Evolutionary conservation across 2,329 filamentous ascomycete genomes (phyloP).

Genomic region (Sporothrix dimorphospora): DNA sequence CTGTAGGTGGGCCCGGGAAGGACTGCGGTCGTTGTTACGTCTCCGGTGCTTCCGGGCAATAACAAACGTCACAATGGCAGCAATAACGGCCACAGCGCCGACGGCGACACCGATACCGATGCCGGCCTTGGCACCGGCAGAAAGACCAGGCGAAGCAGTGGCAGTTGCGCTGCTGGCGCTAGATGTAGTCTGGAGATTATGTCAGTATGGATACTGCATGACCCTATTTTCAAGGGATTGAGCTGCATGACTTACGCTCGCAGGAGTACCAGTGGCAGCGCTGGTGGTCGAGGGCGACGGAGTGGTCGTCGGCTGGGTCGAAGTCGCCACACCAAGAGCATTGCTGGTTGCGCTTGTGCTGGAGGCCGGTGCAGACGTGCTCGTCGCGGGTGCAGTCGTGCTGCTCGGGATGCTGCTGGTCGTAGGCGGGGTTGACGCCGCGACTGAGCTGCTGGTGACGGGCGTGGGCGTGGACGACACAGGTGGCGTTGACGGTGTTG

Average conservation of each 20-base stretch:
- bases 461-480: conserved; percentile 6
- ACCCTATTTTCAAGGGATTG: background rate
- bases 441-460: conserved; percentile 6
- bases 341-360: conserved; percentile 16
- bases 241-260: conserved; percentile 5
- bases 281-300: background rate
- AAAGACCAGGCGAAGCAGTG: conserved; percentile 23
- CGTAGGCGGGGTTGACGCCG: background rate
- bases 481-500: conserved; percentile 12
- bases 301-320: conserved; percentile 5
- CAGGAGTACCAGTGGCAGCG: background rate
- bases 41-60: conserved; percentile 32
- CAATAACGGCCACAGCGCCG: conserved; percentile 33
- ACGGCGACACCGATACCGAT: conserved; percentile 34
- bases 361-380: background rate
- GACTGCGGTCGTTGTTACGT: background rate
- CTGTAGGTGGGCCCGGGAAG: conserved; percentile 38
- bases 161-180: conserved; percentile 20
- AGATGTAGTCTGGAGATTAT: conserved; percentile 6
- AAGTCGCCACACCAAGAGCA: background rate
- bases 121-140: conserved; percentile 33
- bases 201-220: background rate
- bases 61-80: conserved; percentile 16
- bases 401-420: conserved; percentile 1
- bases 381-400: background rate